Percentiles rank a stretch among this genome's conserved stretches.
phyloP scores from a whole-genome alignment of 2,329 filamentous ascomycete species.

The Alternaria sp. region DNA sequence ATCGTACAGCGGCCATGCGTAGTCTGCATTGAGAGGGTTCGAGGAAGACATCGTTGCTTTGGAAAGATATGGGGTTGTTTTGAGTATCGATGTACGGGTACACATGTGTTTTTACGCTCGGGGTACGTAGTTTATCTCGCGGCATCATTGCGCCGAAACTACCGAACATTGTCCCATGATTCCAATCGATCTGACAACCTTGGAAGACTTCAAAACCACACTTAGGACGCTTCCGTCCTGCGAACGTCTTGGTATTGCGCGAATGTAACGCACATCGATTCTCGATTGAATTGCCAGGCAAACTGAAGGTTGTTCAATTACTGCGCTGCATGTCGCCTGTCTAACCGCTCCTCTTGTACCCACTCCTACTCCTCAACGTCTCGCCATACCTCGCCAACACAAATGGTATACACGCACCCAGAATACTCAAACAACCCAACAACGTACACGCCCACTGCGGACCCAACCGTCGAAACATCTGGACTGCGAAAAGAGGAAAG shows the following conservation, averaged over 20 bases:
- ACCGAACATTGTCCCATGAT: not conserved
- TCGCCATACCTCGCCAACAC: slow-evolving; percentile 21
- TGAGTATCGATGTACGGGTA: not conserved
- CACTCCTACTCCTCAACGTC: slow-evolving; percentile 17
- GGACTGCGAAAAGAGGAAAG: slow-evolving; percentile 67
- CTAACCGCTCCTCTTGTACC: slow-evolving; percentile 4
- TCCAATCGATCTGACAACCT: too few species aligned
- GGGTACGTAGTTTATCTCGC: not conserved
- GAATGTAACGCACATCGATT: too few species aligned
- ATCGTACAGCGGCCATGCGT: slow-evolving; percentile 13
- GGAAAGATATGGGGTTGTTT: not conserved
- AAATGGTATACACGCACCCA: slow-evolving; percentile 13
- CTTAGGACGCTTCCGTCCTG: too few species aligned
- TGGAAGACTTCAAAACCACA: too few species aligned
- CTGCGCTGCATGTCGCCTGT: too few species aligned
- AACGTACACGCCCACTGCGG: slow-evolving; percentile 17
- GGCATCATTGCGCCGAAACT: not conserved
- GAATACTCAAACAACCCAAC: slow-evolving; percentile 12
- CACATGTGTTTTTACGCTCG: not conserved
- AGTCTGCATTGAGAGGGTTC: slow-evolving; percentile 2
- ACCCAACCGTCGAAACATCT: slow-evolving; percentile 37
- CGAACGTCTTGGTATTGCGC: too few species aligned
- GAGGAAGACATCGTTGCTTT: not conserved
- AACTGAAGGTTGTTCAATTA: too few species aligned
- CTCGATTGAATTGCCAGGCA: too few species aligned